Evolutionary conservation across 2,329 filamentous ascomycete genomes (phyloP).

Genomic region (Neonectria hederae): DNA sequence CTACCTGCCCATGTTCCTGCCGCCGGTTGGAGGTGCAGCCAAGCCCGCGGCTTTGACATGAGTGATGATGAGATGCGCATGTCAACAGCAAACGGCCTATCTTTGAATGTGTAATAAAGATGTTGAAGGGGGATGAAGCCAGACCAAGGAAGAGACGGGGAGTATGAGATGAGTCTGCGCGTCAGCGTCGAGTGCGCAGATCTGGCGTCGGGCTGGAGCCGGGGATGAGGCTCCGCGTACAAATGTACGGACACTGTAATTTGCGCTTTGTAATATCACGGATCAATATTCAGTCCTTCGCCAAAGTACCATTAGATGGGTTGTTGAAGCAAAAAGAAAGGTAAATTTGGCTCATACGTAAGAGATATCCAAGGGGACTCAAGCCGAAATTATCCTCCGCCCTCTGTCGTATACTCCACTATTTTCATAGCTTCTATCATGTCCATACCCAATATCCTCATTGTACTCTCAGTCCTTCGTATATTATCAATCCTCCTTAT

Average conservation of each 20-base stretch:
- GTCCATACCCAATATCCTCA: neutral
- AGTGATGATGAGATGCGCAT: neutral
- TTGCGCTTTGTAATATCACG: slow-evolving; percentile 17
- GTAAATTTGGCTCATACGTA: neutral
- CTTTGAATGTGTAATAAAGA: neutral
- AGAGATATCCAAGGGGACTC: neutral
- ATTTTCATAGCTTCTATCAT: neutral
- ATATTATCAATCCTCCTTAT: neutral
- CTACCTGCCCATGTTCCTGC: slow-evolving; percentile 62
- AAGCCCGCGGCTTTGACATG: slow-evolving; percentile 41
- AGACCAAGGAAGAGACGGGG: neutral
- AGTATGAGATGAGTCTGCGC: neutral
- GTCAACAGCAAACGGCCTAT: neutral
- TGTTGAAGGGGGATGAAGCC: neutral
- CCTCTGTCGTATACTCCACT: neutral
- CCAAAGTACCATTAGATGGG: neutral
- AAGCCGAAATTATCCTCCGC: too few species aligned
- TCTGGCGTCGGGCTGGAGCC: neutral
- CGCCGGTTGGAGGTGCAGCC: slow-evolving; percentile 48
- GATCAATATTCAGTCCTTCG: slow-evolving; percentile 3
- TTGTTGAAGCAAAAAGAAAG: neutral
- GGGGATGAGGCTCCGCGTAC: neutral
- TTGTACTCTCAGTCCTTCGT: neutral
- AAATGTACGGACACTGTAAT: slow-evolving; percentile 15
- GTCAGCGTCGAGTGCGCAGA: neutral